Conservation (phyloP, 2,329 filamentous ascomycete species). For the Microdochium paspali region DNA sequence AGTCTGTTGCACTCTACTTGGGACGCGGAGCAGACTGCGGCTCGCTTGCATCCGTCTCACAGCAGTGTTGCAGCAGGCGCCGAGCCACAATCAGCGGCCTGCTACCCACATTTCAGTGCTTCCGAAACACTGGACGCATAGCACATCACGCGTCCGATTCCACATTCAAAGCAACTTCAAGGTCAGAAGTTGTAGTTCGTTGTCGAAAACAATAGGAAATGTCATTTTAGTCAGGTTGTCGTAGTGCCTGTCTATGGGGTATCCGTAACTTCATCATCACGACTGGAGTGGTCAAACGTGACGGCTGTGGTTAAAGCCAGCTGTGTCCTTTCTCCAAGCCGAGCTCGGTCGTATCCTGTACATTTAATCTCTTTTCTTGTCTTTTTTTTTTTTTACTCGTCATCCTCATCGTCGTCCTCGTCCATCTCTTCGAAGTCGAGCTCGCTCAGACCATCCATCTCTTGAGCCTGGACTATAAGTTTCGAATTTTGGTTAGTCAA, state of each 20-base stretch:
- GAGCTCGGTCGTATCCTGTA: not conserved
- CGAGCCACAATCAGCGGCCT: too few relatives aligned
- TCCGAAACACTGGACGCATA: too few relatives aligned
- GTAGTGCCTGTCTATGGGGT: not conserved
- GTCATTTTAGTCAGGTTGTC: not conserved
- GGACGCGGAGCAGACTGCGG: too few relatives aligned
- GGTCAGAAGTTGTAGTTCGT: too few relatives aligned
- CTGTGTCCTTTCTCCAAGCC: not conserved
- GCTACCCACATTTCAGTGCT: too few relatives aligned
- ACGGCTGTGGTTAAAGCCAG: not conserved
- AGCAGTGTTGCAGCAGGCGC: too few relatives aligned
- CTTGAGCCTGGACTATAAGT: conserved; percentile 55
- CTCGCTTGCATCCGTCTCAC: too few relatives aligned
- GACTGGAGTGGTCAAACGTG: not conserved
- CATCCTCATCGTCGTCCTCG: conserved; percentile 41
- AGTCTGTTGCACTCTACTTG: too few relatives aligned
- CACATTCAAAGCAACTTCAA: too few relatives aligned
- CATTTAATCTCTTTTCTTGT: conserved; percentile 26
- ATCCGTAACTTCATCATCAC: not conserved
- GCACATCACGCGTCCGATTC: too few relatives aligned
- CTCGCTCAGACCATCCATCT: conserved; percentile 58
- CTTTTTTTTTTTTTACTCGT: conserved; percentile 42
- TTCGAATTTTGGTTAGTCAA: not conserved
- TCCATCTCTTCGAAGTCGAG: conserved; percentile 55
- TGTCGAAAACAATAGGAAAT: not conserved